Percentiles rank a stretch among this genome's conserved stretches.
These are phyloP conservation scores for Penicillium atrosanguineum DNA, from an alignment of 495 filamentous ascomycete genomes.

Conservation along the genomic window DNA sequence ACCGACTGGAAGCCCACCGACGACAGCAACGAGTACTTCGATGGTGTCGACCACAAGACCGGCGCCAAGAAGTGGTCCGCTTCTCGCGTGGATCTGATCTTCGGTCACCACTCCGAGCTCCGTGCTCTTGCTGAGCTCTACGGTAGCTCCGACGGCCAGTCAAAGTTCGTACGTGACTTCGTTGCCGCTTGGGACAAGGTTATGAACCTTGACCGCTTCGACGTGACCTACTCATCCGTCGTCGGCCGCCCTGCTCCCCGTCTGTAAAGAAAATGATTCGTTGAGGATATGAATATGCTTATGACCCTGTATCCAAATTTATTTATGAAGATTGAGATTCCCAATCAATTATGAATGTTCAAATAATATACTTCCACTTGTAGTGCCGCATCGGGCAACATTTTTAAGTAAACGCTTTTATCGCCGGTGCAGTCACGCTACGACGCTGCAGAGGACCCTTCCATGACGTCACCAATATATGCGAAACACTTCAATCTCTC, in stretches of 20 bases:
- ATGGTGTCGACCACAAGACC: conserved; percentile 64
- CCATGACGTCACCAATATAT: background rate
- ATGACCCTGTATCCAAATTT: conserved; percentile 1
- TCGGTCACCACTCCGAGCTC: conserved; percentile 69
- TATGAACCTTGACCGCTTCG: conserved; percentile 67
- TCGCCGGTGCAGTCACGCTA: background rate
- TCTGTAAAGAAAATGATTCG: conserved; percentile 17
- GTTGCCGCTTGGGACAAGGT: conserved; percentile 69
- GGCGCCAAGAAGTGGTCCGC: conserved; percentile 65
- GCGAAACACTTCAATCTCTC: no score
- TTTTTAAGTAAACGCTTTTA: background rate
- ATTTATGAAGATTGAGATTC: background rate
- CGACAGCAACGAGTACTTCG: conserved; percentile 50
- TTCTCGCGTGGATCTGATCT: conserved; percentile 65
- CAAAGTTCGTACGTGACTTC: conserved; percentile 68
- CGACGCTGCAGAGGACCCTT: background rate
- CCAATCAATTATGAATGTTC: background rate
- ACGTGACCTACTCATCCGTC: conserved; percentile 33
- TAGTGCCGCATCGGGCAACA: background rate
- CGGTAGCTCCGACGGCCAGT: conserved; percentile 48
- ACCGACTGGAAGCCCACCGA: conserved; percentile 58
- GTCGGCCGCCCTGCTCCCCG: conserved; percentile 21
- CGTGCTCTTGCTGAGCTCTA: conserved; percentile 68
- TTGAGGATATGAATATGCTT: conserved; percentile 1
- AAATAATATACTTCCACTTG: background rate